phyloP scores from a whole-genome alignment of 176 grass and related monocot species.

The Dactylis glomerata region DNA sequence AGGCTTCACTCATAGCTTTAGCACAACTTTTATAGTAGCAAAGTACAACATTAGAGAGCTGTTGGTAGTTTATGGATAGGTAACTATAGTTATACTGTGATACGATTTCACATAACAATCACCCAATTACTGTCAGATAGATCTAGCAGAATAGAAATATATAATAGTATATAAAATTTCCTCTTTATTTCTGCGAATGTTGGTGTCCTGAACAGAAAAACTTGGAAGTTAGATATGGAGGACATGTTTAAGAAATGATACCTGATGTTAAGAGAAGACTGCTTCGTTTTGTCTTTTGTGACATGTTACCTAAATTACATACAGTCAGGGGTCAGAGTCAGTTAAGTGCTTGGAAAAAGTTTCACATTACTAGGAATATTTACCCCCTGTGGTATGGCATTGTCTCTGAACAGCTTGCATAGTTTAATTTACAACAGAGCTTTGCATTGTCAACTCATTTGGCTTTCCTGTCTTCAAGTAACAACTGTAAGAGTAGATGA shows the following conservation, averaged over 20 bases:
- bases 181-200: background rate
- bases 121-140: background rate
- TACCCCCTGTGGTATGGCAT: background rate
- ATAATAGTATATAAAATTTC: background rate
- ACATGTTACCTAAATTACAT: background rate
- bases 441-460: background rate
- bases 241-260: background rate
- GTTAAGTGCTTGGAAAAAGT: background rate
- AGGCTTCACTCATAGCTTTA: slow-evolving; percentile 59
- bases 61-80: background rate
- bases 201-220: background rate
- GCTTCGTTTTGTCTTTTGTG: background rate
- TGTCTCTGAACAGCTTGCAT: slow-evolving; percentile 4
- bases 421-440: background rate
- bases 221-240: background rate
- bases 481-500: background rate
- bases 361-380: background rate
- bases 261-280: slow-evolving; percentile 6
- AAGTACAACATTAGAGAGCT: background rate
- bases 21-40: background rate
- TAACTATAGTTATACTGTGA: background rate
- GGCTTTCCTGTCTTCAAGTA: background rate
- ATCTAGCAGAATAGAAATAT: background rate
- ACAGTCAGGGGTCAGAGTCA: background rate
- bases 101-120: background rate